These are phyloP conservation scores for Cytospora piceae DNA, from an alignment of 2,329 filamentous ascomycete genomes.

Conservation along the genomic window DNA sequence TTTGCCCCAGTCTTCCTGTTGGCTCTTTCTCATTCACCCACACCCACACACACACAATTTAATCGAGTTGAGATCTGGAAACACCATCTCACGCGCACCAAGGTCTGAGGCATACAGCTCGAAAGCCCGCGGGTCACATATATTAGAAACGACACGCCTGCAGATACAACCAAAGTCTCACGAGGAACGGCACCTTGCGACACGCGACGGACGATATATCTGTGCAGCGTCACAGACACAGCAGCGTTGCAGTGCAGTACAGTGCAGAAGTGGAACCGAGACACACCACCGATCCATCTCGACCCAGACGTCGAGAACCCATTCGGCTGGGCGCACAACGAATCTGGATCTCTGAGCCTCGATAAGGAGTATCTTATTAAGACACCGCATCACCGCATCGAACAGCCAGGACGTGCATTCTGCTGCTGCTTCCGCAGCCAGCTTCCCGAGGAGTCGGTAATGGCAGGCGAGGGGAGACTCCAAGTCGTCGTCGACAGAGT, in stretches of 20 bases:
- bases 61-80: conserved; percentile 15
- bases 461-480: conserved; percentile 27
- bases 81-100: conserved; percentile 14
- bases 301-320: conserved; percentile 7
- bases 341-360: background rate
- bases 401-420: conserved; percentile 14
- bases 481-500: conserved; percentile 23
- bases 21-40: background rate
- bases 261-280: conserved; percentile 16
- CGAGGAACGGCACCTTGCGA: conserved; percentile 12
- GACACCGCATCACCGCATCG: conserved; percentile 10
- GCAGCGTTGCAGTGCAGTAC: conserved; percentile 5
- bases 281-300: conserved; percentile 14
- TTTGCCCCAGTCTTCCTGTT: conserved; percentile 2
- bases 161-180: conserved; percentile 6
- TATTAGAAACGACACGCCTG: conserved; percentile 4
- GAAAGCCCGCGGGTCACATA: background rate
- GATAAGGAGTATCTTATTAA: background rate
- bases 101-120: conserved; percentile 18
- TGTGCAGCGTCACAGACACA: conserved; percentile 19
- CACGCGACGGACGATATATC: conserved; percentile 16
- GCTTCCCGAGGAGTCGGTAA: conserved; percentile 24
- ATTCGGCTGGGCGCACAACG: conserved; percentile 3
- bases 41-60: background rate
- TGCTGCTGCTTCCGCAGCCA: conserved; percentile 21